Evolutionary conservation across 805 yeast genomes (phyloP).

Genomic region (Tetrapisispora nanseiensis): DNA sequence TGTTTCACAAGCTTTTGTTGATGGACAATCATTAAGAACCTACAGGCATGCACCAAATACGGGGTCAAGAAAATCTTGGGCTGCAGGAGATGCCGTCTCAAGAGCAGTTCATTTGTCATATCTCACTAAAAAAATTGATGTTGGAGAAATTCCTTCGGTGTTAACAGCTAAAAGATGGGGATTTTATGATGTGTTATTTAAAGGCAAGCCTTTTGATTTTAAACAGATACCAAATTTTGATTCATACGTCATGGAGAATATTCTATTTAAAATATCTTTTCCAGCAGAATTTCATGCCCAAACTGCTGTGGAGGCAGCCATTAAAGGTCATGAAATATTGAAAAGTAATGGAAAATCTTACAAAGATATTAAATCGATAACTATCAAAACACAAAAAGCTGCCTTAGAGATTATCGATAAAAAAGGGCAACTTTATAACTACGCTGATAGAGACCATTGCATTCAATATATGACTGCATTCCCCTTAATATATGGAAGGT

Average conservation of each 20-base stretch:
- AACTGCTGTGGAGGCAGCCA: constrained; percentile 52
- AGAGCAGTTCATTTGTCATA: constrained; percentile 49
- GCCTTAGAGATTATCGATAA: constrained; percentile 53
- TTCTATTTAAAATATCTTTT: constrained; percentile 49
- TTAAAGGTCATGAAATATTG: constrained; percentile 34
- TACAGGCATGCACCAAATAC: constrained; percentile 59
- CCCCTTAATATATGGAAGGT: constrained; percentile 44
- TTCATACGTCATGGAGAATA: constrained; percentile 54
- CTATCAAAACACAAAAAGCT: constrained; percentile 51
- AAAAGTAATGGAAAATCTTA: constrained; percentile 33
- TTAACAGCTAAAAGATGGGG: constrained; percentile 54
- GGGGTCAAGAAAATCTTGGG: constrained; percentile 56
- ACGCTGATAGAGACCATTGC: constrained; percentile 58
- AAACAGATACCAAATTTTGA: constrained; percentile 39
- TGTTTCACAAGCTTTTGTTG: constrained; percentile 50
- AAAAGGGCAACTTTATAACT: constrained; percentile 49
- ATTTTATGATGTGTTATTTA: constrained; percentile 51
- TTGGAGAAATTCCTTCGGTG: constrained; percentile 47
- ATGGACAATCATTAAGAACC: constrained; percentile 50
- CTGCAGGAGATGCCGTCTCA: constrained; percentile 55
- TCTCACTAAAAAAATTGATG: constrained; percentile 42
- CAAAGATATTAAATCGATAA: constrained; percentile 40
- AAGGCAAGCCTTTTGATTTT: constrained; percentile 42
- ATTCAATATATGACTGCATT: constrained; percentile 55
- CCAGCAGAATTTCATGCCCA: constrained; percentile 62